phyloP scores from a whole-genome alignment of 2,329 filamentous ascomycete species.

The Aspergillus eucalypticola region DNA sequence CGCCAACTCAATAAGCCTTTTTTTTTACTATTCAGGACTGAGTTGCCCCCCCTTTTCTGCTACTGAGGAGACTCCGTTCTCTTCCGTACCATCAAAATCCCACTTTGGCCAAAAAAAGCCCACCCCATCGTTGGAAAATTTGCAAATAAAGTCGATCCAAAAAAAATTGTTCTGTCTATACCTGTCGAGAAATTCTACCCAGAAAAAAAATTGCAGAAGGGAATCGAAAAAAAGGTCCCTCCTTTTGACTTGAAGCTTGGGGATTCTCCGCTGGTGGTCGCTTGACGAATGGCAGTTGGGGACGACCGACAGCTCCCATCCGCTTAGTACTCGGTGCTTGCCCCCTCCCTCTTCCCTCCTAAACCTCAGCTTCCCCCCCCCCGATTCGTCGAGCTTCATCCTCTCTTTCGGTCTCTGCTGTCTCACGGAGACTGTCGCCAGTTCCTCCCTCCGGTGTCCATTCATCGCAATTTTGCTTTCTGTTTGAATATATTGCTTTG shows the following conservation, averaged over 20 bases:
- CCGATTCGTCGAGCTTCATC: constrained; percentile 20
- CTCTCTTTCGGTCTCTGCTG: constrained; percentile 20
- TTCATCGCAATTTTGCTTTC: constrained; percentile 10
- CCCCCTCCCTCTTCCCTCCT: constrained; percentile 20
- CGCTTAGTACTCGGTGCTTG: constrained; percentile 23
- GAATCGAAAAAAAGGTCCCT: constrained; percentile 8
- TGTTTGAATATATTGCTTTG: constrained; percentile 19
- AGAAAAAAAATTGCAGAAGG: constrained; percentile 1
- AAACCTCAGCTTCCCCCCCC: constrained; percentile 12
- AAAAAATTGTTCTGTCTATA: not conserved
- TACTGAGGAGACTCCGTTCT: constrained; percentile 14
- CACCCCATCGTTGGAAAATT: not conserved
- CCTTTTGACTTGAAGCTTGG: constrained; percentile 13
- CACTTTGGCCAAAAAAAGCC: constrained; percentile 2
- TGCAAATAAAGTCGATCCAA: not conserved
- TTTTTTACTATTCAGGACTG: not conserved
- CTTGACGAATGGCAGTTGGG: constrained; percentile 23
- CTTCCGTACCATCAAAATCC: constrained; percentile 19
- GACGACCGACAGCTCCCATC: constrained; percentile 25
- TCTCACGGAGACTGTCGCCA: constrained; percentile 14
- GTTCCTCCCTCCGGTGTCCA: constrained; percentile 4
- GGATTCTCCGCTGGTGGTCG: constrained; percentile 17
- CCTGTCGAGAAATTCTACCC: not conserved
- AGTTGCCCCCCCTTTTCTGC: constrained; percentile 16
- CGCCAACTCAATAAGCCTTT: constrained; percentile 2